phyloP scores from a whole-genome alignment of 208 protist genomes.

The Endotrypanum monterogeii region DNA sequence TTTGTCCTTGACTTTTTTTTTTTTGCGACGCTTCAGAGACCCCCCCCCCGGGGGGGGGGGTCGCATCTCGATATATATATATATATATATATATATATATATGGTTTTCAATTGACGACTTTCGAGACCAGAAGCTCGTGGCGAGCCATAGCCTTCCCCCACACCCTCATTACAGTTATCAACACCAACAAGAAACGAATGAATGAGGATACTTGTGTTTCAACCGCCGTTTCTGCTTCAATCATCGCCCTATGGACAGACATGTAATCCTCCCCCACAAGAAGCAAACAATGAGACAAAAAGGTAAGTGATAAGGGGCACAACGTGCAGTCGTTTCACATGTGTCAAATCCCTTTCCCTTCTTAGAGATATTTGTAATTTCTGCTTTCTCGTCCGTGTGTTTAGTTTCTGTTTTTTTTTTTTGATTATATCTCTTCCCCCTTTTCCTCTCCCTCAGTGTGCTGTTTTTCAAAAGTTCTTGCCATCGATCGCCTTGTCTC shows the following conservation, averaged over 20 bases:
- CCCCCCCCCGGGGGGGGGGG: no score
- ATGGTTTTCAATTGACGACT: not conserved
- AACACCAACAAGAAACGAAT: not conserved
- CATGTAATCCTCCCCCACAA: not conserved
- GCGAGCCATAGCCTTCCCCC: not conserved
- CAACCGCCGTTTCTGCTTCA: not conserved
- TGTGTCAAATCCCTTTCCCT: not conserved
- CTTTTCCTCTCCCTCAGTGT: no score
- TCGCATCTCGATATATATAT: not conserved
- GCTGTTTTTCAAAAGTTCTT: no score
- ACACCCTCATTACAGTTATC: not conserved
- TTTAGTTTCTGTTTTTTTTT: not conserved
- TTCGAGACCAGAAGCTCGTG: not conserved
- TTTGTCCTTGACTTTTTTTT: constrained; percentile 4
- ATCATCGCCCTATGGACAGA: not conserved
- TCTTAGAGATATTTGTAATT: not conserved
- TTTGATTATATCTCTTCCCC: no score
- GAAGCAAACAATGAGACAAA: not conserved
- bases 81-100: no score
- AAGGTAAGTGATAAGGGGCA: not conserved
- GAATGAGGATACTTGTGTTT: not conserved
- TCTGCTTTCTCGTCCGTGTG: not conserved
- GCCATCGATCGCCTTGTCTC: not conserved
- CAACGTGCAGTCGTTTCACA: constrained; percentile 8
- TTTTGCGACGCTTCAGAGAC: constrained; percentile 1